Evolutionary conservation across 2,329 filamentous ascomycete species (phyloP).

Genomic region (Fusarium domesticum): DNA sequence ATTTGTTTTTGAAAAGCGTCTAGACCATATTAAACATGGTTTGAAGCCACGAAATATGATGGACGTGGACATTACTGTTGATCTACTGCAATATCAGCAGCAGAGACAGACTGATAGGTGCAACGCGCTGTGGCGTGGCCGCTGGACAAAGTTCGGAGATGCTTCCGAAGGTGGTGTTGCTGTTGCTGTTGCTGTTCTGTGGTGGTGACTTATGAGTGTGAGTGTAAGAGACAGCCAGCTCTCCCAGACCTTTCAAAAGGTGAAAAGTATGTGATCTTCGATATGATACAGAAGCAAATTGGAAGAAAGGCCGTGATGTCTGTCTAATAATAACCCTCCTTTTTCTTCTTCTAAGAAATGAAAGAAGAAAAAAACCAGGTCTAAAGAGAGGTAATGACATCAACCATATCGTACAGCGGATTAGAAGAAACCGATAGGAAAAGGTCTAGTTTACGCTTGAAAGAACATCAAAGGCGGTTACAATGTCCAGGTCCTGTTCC

Average conservation of each 20-base stretch:
- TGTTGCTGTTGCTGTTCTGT: too few species aligned
- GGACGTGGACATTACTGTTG: not conserved
- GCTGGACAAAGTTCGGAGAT: not conserved
- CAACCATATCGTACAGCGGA: slow-evolving; percentile 12
- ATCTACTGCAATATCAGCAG: not conserved
- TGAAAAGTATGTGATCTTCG: too few species aligned
- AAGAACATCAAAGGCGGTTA: not conserved
- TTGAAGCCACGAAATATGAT: not conserved
- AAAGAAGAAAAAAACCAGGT: not conserved
- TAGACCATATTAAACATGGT: not conserved
- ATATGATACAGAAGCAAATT: not conserved
- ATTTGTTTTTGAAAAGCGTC: not conserved
- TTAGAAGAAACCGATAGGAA: not conserved
- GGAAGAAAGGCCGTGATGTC: not conserved
- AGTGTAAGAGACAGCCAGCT: not conserved
- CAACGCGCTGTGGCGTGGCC: not conserved
- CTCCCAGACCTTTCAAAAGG: too few species aligned
- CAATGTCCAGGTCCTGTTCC: not conserved
- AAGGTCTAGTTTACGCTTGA: not conserved
- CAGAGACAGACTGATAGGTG: not conserved
- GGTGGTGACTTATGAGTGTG: not conserved
- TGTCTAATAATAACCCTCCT: not conserved
- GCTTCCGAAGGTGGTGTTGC: not conserved
- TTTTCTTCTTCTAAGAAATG: not conserved
- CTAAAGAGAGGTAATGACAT: slow-evolving; percentile 1